A percentile compares a stretch with the other conserved stretches of the same genome.
Evolutionary conservation across 331 rosid species (phyloP).

Genomic region (Malus hybrid): DNA sequence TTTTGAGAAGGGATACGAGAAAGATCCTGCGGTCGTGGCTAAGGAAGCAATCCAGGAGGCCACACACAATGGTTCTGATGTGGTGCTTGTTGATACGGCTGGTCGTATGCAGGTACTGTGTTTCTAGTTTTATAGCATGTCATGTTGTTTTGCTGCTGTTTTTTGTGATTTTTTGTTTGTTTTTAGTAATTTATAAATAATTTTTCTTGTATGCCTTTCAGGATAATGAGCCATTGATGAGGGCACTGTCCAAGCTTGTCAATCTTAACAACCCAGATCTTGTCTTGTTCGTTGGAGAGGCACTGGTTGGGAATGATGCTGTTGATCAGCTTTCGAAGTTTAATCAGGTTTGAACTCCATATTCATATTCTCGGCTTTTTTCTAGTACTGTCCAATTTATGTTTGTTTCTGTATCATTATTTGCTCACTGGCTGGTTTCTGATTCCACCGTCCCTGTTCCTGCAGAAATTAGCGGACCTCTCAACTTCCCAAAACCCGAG

Average conservation of each 20-base stretch:
- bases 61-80: conserved; percentile 83
- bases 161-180: neutral
- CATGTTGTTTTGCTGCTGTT: neutral
- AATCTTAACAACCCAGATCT: conserved; percentile 88
- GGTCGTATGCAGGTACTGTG: conserved; percentile 89
- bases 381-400: neutral
- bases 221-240: conserved; percentile 98
- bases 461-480: conserved; percentile 90
- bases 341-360: conserved; percentile 54
- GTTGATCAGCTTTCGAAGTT: conserved; percentile 98
- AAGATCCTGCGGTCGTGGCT: conserved; percentile 96
- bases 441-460: neutral
- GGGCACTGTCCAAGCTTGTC: conserved; percentile 92
- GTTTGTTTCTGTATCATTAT: neutral
- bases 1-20: conserved; percentile 96
- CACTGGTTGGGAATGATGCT: conserved; percentile 93
- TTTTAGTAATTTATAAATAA: neutral
- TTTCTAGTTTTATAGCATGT: neutral
- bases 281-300: conserved; percentile 94
- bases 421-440: neutral
- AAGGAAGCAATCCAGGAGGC: conserved; percentile 99
- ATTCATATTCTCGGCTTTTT: neutral
- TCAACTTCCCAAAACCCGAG: conserved; percentile 58
- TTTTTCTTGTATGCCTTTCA: conserved; percentile 22
- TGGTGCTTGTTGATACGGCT: conserved; percentile 96